Conservation (phyloP, 441 rosid genomes). For the Gossypium schwendimanii region DNA sequence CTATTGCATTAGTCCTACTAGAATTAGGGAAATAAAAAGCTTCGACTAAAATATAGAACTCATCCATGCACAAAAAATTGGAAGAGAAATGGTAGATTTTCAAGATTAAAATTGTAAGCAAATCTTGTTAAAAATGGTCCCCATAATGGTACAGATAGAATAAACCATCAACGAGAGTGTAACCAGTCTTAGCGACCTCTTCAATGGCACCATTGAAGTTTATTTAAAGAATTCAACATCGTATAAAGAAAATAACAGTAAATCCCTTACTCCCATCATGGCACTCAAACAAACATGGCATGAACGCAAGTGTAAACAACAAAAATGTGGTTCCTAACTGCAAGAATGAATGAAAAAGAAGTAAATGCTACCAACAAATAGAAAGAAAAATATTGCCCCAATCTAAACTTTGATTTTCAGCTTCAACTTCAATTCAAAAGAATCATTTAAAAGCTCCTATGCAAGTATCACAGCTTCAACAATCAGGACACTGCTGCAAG, state of each 20-base stretch:
- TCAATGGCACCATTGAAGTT: neutral
- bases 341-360: neutral
- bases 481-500: neutral
- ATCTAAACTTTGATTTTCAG: neutral
- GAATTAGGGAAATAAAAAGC: neutral
- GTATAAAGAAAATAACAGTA: neutral
- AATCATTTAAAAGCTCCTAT: neutral
- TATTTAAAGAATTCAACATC: neutral
- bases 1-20: neutral
- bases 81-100: no score
- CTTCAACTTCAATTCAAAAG: neutral
- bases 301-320: neutral
- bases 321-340: no score
- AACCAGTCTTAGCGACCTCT: neutral
- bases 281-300: neutral
- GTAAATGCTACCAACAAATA: neutral
- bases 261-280: neutral
- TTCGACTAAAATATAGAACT: no score
- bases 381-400: neutral
- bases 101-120: no score
- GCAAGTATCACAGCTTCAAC: conserved; percentile 1
- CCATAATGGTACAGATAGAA: neutral
- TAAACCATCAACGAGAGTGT: neutral
- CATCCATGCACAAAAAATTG: no score
- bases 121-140: no score